phyloP scores from a whole-genome alignment of 805 yeast species.

The Lipomyces sp. region DNA sequence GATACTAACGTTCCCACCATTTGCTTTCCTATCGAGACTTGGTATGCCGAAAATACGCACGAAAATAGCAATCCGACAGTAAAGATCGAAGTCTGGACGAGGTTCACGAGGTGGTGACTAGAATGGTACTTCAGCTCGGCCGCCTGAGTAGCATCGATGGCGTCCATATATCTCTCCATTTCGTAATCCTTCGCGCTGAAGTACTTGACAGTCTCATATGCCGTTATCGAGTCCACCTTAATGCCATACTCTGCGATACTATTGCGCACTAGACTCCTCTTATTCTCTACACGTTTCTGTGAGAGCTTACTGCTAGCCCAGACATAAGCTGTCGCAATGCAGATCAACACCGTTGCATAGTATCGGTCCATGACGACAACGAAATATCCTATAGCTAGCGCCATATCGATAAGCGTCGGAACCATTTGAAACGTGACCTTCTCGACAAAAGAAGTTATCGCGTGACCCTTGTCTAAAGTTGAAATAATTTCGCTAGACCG shows the following conservation, averaged over 20 bases:
- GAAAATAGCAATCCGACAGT: conserved; percentile 27
- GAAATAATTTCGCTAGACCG: conserved; percentile 27
- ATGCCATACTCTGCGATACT: conserved; percentile 20
- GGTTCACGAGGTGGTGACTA: conserved; percentile 16
- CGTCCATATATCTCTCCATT: conserved; percentile 24
- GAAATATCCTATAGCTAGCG: conserved; percentile 32
- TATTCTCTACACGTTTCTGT: conserved; percentile 15
- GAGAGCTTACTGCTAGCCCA: conserved; percentile 29
- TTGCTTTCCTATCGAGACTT: conserved; percentile 21
- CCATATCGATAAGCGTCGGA: conserved; percentile 30
- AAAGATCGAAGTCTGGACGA: conserved; percentile 31
- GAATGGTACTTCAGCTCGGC: conserved; percentile 21
- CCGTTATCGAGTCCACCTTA: conserved; percentile 28
- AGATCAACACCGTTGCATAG: conserved; percentile 24
- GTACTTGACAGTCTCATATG: conserved; percentile 35
- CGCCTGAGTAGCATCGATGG: conserved; percentile 22
- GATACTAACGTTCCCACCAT: conserved; percentile 35
- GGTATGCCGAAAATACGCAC: conserved; percentile 30
- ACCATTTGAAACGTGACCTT: conserved; percentile 31
- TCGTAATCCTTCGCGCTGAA: conserved; percentile 36
- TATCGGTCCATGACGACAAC: conserved; percentile 26
- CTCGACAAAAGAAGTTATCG: conserved; percentile 31
- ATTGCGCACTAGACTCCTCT: conserved; percentile 21
- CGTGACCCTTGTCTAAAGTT: conserved; percentile 24
- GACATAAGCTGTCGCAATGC: conserved; percentile 26